Evolutionary conservation across 78 protist species (phyloP).

Genomic region (Neovahlkampfia damariscottae): DNA sequence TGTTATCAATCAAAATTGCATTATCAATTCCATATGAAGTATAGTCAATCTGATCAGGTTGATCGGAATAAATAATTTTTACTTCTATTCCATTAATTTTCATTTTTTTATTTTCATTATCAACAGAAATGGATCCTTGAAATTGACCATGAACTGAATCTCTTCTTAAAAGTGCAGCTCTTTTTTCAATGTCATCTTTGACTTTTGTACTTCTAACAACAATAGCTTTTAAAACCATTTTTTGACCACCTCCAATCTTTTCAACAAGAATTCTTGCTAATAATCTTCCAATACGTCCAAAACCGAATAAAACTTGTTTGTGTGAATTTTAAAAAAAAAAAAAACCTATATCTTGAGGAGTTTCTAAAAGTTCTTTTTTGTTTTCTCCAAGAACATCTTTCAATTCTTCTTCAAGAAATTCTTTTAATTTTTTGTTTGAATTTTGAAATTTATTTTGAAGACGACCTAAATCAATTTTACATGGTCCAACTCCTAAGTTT

Average conservation of each 20-base stretch:
- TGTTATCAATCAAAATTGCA: constrained; percentile 14
- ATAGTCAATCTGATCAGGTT: constrained; percentile 5
- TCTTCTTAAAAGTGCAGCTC: constrained; percentile 3
- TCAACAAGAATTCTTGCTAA: constrained; percentile 10
- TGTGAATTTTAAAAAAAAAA: too few species aligned
- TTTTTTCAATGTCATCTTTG: background rate
- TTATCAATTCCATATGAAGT: constrained; percentile 16
- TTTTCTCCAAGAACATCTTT: too few species aligned
- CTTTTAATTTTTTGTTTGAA: too few species aligned
- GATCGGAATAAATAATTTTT: constrained; percentile 2
- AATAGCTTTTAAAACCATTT: background rate
- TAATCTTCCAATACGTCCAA: constrained; percentile 21
- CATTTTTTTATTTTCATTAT: background rate
- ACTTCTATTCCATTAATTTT: constrained; percentile 2
- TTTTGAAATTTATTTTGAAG: too few species aligned
- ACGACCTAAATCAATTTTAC: too few species aligned
- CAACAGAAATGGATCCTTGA: constrained; percentile 18
- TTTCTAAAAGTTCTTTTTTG: too few species aligned
- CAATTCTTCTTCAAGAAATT: too few species aligned
- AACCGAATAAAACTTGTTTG: constrained; percentile 20
- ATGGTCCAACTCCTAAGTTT: too few species aligned
- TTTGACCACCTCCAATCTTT: background rate
- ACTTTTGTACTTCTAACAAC: constrained; percentile 14
- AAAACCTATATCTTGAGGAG: too few species aligned
- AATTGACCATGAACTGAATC: constrained; percentile 19